Percentiles rank a stretch among this genome's conserved stretches.
Evolutionary conservation across 2,329 filamentous ascomycete species (phyloP).

Genomic region (Trichoderma breve): DNA sequence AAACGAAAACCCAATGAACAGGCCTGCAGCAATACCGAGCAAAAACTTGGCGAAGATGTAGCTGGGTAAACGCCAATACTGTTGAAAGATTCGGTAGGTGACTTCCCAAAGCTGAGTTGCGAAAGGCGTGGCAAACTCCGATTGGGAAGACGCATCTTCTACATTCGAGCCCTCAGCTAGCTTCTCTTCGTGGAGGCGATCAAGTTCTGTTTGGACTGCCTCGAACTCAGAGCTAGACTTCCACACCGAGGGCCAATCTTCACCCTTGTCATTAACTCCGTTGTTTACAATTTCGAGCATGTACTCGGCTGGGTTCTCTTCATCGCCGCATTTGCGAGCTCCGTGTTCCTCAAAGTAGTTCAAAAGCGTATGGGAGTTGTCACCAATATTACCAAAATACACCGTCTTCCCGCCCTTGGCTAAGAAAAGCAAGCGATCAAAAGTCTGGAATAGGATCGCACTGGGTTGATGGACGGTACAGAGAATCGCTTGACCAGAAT

Average conservation of each 20-base stretch:
- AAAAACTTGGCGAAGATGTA: conserved; percentile 74
- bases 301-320: conserved; percentile 74
- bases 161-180: conserved; percentile 22
- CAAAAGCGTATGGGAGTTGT: conserved; percentile 55
- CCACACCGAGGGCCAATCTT: conserved; percentile 70
- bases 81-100: conserved; percentile 68
- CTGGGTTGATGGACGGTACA: conserved; percentile 57
- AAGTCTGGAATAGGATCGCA: conserved; percentile 52
- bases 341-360: conserved; percentile 66
- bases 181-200: conserved; percentile 56
- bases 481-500: conserved; percentile 52
- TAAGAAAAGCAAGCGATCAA: conserved; percentile 63
- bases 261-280: conserved; percentile 36
- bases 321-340: conserved; percentile 54
- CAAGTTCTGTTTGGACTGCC: conserved; percentile 59
- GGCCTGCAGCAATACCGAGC: conserved; percentile 56
- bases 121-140: conserved; percentile 80
- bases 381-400: conserved; percentile 67
- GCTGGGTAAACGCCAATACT: conserved; percentile 77
- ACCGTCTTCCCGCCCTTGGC: conserved; percentile 64
- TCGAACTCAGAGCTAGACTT: conserved; percentile 50
- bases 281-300: conserved; percentile 60
- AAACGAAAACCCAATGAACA: conserved; percentile 78
- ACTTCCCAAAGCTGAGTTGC: conserved; percentile 62
- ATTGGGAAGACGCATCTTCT: conserved; percentile 34